Evolutionary conservation across 1,139 yeast genomes (phyloP).

Genomic region (Candida frijolesensis): DNA sequence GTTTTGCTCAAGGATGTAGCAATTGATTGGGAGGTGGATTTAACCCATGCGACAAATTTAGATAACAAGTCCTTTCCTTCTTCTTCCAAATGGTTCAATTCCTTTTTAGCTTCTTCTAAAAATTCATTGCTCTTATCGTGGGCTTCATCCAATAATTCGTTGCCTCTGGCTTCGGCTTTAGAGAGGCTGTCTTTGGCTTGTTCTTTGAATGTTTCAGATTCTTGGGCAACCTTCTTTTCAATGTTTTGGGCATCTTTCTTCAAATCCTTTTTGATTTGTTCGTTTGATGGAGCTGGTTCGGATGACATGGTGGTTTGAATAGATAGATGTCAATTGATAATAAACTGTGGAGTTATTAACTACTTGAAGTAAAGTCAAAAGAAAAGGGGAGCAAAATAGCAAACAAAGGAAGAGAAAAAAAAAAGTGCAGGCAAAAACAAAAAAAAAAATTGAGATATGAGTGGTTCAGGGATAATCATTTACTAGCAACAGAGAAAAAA

Average conservation of each 20-base stretch:
- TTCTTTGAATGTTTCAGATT: slow-evolving; percentile 18
- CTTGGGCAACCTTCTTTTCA: slow-evolving; percentile 23
- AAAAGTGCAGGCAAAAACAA: not conserved
- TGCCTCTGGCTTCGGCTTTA: slow-evolving; percentile 12
- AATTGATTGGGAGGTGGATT: slow-evolving; percentile 8
- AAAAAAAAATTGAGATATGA: not conserved
- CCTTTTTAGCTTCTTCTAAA: slow-evolving; percentile 21
- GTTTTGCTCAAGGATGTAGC: slow-evolving; percentile 15
- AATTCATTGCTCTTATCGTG: slow-evolving; percentile 15
- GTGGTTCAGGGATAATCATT: not conserved
- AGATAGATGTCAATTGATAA: not conserved
- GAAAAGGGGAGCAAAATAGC: not conserved
- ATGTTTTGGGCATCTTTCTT: slow-evolving; percentile 26
- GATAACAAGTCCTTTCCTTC: slow-evolving; percentile 25
- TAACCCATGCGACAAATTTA: slow-evolving; percentile 17
- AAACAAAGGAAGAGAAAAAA: not conserved
- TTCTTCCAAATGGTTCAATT: slow-evolving; percentile 29
- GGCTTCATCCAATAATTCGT: slow-evolving; percentile 19
- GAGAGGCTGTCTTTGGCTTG: slow-evolving; percentile 17
- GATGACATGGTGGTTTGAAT: slow-evolving; percentile 1
- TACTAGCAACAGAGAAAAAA: not conserved
- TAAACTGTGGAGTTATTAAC: not conserved
- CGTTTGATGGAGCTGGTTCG: slow-evolving; percentile 24
- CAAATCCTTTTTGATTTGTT: slow-evolving; percentile 27
- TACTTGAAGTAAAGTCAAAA: not conserved